Conservation (phyloP, 176 grass and related monocot genomes). For the Rhynchospora breviuscula region DNA sequence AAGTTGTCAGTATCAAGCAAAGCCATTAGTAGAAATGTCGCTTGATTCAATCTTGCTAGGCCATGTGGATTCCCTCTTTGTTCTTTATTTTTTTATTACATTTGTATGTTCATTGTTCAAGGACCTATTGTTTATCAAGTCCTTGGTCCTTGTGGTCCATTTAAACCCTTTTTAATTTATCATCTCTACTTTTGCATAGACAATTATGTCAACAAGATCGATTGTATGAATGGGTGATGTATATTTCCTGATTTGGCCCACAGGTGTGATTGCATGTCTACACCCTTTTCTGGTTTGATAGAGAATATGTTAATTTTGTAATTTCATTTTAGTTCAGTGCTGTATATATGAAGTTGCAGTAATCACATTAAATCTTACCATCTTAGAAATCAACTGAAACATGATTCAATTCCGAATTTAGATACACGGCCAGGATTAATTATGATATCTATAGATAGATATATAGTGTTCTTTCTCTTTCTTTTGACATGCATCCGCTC, state of each 20-base stretch:
- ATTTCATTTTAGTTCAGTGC: neutral
- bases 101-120: neutral
- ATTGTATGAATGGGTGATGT: neutral
- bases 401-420: neutral
- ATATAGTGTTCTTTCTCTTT: no score
- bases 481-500: neutral
- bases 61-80: constrained; percentile 1
- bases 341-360: neutral
- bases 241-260: neutral
- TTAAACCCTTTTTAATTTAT: neutral
- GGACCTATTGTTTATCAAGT: neutral
- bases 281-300: neutral
- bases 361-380: neutral
- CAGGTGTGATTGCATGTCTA: neutral
- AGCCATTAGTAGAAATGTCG: neutral
- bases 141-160: neutral
- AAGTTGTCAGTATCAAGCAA: neutral
- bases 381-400: neutral
- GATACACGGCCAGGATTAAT: neutral
- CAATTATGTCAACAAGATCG: neutral
- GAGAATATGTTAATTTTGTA: neutral
- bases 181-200: neutral
- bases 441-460: neutral
- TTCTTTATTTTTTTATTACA: neutral
- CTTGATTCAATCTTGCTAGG: neutral